These are phyloP conservation scores for Metschnikowia sp. DNA, from an alignment of 805 yeast genomes.

Conservation along the genomic window DNA sequence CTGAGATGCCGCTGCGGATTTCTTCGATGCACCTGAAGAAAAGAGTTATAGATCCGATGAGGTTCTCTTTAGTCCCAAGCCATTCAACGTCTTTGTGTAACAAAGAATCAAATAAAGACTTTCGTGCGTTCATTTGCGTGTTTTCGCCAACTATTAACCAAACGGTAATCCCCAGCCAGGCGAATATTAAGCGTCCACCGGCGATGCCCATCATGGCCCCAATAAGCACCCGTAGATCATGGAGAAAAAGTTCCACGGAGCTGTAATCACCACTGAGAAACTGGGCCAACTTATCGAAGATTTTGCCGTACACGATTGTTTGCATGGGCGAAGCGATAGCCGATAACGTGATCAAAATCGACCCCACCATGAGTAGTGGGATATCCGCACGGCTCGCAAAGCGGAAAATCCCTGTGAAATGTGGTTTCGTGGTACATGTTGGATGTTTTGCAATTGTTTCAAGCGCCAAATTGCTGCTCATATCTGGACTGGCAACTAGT, in stretches of 20 bases:
- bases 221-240: constrained; percentile 25
- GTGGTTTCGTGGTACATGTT: background rate
- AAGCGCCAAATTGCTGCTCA: background rate
- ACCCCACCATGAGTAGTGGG: constrained; percentile 10
- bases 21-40: constrained; percentile 74
- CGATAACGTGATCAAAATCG: constrained; percentile 42
- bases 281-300: constrained; percentile 42
- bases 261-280: constrained; percentile 30
- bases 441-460: background rate
- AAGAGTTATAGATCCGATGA: constrained; percentile 64
- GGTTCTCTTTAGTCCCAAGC: constrained; percentile 56
- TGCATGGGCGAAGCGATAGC: constrained; percentile 59
- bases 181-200: constrained; percentile 26
- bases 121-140: constrained; percentile 59
- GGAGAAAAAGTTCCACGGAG: constrained; percentile 18
- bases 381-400: constrained; percentile 10
- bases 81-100: constrained; percentile 50
- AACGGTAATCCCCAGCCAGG: constrained; percentile 52
- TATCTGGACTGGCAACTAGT: background rate
- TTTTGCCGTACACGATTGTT: constrained; percentile 62
- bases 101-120: constrained; percentile 40
- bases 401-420: constrained; percentile 10
- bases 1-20: constrained; percentile 62
- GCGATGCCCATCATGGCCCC: constrained; percentile 35
- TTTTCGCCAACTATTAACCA: constrained; percentile 76